A percentile compares a stretch with the other conserved stretches of the same genome.
Conservation (phyloP, 306 rosid species). For the Prunus davidiana region DNA sequence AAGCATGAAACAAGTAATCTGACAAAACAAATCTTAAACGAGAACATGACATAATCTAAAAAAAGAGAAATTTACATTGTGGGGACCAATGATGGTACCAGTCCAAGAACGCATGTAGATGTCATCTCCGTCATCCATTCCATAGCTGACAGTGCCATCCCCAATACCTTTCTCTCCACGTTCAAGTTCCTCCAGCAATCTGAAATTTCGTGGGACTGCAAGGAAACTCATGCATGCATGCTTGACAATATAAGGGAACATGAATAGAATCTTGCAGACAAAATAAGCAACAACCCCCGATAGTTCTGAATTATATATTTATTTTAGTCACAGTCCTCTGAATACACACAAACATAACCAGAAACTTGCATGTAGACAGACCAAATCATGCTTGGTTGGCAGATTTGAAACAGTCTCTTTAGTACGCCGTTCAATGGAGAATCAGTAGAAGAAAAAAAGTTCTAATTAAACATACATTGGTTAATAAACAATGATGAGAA, state of each 20-base stretch:
- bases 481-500: no score
- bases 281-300: neutral
- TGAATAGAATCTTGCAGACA: neutral
- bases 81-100: conserved; percentile 90
- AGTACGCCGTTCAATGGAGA: neutral
- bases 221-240: conserved; percentile 4
- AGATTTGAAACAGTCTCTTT: neutral
- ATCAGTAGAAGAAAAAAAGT: neutral
- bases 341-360: neutral
- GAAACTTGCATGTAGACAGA: neutral
- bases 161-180: conserved; percentile 96
- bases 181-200: conserved; percentile 99
- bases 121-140: conserved; percentile 99
- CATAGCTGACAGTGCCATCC: conserved; percentile 92
- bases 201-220: conserved; percentile 97
- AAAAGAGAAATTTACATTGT: conserved; percentile 57
- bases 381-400: neutral
- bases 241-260: neutral
- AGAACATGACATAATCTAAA: neutral
- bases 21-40: neutral
- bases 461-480: no score
- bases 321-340: neutral
- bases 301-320: neutral
- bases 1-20: neutral
- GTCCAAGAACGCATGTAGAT: conserved; percentile 79